Evolutionary conservation across 164 flowering plant genomes (phyloP).

Genomic region (grape (Vitis vinifera)): DNA sequence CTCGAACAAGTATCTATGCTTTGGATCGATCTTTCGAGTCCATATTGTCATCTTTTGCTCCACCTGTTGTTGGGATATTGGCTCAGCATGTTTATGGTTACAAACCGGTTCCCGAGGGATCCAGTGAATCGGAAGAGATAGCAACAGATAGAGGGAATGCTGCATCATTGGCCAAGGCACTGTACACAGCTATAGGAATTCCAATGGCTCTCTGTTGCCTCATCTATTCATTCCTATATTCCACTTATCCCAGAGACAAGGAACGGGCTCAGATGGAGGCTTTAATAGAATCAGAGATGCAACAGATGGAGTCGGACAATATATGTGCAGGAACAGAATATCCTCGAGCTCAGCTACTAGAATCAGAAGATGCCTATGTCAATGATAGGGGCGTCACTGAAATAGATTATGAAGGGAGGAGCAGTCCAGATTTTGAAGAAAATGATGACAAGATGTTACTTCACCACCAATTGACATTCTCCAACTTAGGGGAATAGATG

Average conservation of each 20-base stretch:
- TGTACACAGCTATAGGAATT: slow-evolving; percentile 70
- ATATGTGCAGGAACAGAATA: slow-evolving; percentile 17
- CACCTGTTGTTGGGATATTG: slow-evolving; percentile 82
- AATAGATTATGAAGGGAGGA: slow-evolving; percentile 44
- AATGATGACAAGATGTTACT: slow-evolving; percentile 48
- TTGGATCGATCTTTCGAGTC: slow-evolving; percentile 89
- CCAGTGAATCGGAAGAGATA: slow-evolving; percentile 45
- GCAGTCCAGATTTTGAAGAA: slow-evolving; percentile 37
- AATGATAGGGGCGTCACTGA: slow-evolving; percentile 40
- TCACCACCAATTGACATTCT: slow-evolving; percentile 41
- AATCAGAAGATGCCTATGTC: slow-evolving; percentile 21
- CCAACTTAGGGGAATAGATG: slow-evolving; percentile 27
- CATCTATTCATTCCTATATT: slow-evolving; percentile 77
- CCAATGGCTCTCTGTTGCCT: slow-evolving; percentile 81
- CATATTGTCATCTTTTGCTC: slow-evolving; percentile 88
- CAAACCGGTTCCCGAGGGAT: slow-evolving; percentile 59
- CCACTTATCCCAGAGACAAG: slow-evolving; percentile 86
- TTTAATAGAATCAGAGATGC: slow-evolving; percentile 74
- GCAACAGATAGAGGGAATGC: slow-evolving; percentile 80
- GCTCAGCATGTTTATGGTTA: slow-evolving; percentile 81
- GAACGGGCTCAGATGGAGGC: slow-evolving; percentile 73
- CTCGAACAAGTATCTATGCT: slow-evolving; percentile 88
- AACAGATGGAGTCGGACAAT: slow-evolving; percentile 41
- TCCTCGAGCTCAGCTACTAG: slow-evolving; percentile 20
- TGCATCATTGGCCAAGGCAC: slow-evolving; percentile 77